Evolutionary conservation across 345 rosid species (phyloP), one percentile per base, ranked within the genome.

Genomic region (Turritis glabra): DNA sequence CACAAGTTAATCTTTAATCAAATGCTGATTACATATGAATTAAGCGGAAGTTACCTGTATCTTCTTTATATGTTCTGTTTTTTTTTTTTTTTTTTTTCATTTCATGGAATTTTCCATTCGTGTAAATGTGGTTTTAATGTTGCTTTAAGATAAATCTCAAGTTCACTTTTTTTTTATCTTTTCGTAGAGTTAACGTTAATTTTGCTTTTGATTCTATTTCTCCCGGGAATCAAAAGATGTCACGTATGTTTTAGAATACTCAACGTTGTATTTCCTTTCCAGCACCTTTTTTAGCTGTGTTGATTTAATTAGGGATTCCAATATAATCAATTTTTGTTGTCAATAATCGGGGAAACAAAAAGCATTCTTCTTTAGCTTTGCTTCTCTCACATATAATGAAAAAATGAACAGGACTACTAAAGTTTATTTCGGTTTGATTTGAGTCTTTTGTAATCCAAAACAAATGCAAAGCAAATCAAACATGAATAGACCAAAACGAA

Each of bases 111-210:
- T 35, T 60, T 14, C 23, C 50, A 76, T 61, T 68, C 64, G 64
- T 23, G 71, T 62, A 62, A 70, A 70, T 56, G 71, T 69, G 71
- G 27, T 33, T 71, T 23, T 19, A 64, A 38, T 64, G 76, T 77
- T 77, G 62, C 80, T 70, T 77, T 37, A 77, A 47, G 76, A 64
- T 63, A 56, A 64, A 10, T 37, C 80, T 56, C 47, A 14, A n/a
- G 58, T 64, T 23, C 41, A 61, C 76, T 11, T 77, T 76, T 26
- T 72, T 11, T 77, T 76, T 26, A 25, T 26, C 76, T 63, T 77
- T 55, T 54, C 80, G 41, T 77, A 37, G 72, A 64, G 76, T 71
- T 70, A 46, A 71, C 67, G 72, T 77, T 77, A 63, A 12, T 68
- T 54, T 43, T 32, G 43, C 26, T 14, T 44, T 23, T 29, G 65